A percentile compares a stretch with the other conserved stretches of the same genome.
Conservation (phyloP, 257 asterid species). For the Solanum ahanhuiri region DNA sequence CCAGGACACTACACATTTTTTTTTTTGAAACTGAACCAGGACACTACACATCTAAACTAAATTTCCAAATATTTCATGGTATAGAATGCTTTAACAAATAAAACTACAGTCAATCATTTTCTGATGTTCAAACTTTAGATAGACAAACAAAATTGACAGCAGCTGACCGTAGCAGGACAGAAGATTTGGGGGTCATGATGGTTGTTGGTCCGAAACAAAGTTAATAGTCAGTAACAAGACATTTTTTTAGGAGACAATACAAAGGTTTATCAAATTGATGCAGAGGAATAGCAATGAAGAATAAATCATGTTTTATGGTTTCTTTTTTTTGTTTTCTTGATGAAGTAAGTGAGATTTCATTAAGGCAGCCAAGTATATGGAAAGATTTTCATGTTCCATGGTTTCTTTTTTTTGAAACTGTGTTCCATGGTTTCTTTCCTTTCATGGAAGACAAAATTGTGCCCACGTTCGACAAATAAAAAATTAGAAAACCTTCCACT, state of each 20-base stretch:
- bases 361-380: too few species aligned
- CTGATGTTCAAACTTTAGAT: background rate
- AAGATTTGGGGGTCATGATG: background rate
- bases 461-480: background rate
- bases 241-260: background rate
- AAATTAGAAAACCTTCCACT: background rate
- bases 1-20: background rate
- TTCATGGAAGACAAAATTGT: background rate
- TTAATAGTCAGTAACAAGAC: background rate
- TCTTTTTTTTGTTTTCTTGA: background rate
- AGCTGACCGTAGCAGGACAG: background rate
- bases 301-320: background rate
- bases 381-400: background rate
- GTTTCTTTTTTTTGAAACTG: too few species aligned
- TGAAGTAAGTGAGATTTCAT: background rate
- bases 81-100: background rate
- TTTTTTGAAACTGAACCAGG: background rate
- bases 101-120: background rate
- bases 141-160: background rate
- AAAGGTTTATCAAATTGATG: background rate
- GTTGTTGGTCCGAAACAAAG: background rate
- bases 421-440: background rate
- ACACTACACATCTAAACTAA: background rate
- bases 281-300: background rate
- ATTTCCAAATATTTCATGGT: background rate